Percentiles rank a stretch among this genome's conserved stretches.
Evolutionary conservation across 1,284 basidiomycete species (phyloP).

Genomic region (Trametes sp.): DNA sequence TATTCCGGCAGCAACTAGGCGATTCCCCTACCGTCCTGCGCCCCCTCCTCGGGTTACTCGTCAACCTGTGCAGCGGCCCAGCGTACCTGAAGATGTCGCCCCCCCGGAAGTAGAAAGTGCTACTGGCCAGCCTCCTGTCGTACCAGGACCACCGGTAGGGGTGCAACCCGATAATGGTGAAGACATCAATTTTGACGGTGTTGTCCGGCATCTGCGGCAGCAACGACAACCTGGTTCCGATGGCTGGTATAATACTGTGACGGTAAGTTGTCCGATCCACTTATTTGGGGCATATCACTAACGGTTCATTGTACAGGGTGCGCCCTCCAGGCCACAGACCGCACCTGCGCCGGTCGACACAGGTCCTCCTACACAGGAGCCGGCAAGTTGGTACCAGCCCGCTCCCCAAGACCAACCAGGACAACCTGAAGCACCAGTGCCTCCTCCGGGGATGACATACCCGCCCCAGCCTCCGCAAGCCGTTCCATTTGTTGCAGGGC

Average conservation of each 20-base stretch:
- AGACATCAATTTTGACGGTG: constrained; percentile 29
- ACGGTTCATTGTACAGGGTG: constrained; percentile 1
- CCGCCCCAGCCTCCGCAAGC: constrained; percentile 28
- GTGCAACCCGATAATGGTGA: constrained; percentile 20
- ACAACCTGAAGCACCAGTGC: constrained; percentile 7
- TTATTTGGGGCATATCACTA: background rate
- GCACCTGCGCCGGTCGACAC: constrained; percentile 17
- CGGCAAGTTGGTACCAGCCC: constrained; percentile 22
- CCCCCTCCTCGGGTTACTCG: constrained; percentile 18
- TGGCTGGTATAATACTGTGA: constrained; percentile 14
- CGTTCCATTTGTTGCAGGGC: constrained; percentile 37
- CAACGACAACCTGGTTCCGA: constrained; percentile 18
- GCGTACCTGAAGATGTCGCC: background rate
- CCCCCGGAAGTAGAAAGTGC: constrained; percentile 24
- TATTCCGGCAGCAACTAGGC: background rate
- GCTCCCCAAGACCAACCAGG: constrained; percentile 3
- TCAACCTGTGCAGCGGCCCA: background rate
- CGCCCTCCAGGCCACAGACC: constrained; percentile 19
- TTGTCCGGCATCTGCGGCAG: constrained; percentile 20
- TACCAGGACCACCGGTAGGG: constrained; percentile 9
- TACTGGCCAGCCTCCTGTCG: constrained; percentile 2
- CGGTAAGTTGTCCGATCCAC: constrained; percentile 16
- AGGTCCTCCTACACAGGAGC: background rate
- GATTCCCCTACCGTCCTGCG: background rate
- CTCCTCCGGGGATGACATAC: constrained; percentile 18